Conservation (phyloP, 305 asterid species). For the Ilex paraguariensis region DNA sequence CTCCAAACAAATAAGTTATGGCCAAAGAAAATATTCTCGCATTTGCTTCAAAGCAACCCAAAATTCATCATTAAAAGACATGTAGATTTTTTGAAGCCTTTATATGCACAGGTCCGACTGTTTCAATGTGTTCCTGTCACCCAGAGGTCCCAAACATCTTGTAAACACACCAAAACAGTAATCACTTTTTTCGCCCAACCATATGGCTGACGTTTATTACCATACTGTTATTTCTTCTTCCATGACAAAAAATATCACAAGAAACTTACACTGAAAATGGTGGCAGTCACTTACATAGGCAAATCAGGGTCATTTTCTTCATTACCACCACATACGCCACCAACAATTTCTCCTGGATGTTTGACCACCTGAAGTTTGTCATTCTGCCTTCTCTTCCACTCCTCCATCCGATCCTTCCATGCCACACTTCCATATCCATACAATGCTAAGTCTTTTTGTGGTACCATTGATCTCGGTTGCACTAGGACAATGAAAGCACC, state of each 20-base stretch:
- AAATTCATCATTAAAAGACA: too few relatives aligned
- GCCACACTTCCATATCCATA: conserved; percentile 96
- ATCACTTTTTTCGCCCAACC: too few relatives aligned
- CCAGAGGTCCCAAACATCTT: too few relatives aligned
- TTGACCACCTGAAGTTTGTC: conserved; percentile 62
- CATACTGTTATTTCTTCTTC: too few relatives aligned
- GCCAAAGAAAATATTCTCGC: too few relatives aligned
- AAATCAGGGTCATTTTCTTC: conserved; percentile 49
- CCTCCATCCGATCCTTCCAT: conserved; percentile 92
- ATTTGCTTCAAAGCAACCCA: too few relatives aligned
- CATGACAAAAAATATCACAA: neutral
- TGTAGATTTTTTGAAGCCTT: too few relatives aligned
- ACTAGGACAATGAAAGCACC: conserved; percentile 29
- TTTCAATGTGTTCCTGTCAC: too few relatives aligned
- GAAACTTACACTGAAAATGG: neutral
- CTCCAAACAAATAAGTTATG: too few relatives aligned
- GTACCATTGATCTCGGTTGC: conserved; percentile 77
- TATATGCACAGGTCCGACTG: too few relatives aligned
- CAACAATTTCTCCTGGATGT: conserved; percentile 45
- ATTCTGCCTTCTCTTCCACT: conserved; percentile 73
- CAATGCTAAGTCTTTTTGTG: conserved; percentile 63
- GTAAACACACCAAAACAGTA: too few relatives aligned
- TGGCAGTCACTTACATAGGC: conserved; percentile 48
- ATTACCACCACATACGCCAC: conserved; percentile 14
- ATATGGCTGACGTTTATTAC: too few relatives aligned